Base-by-base conservation (phyloP, 805 yeast genomes). In the Pichia sporocuriosa region DNA sequence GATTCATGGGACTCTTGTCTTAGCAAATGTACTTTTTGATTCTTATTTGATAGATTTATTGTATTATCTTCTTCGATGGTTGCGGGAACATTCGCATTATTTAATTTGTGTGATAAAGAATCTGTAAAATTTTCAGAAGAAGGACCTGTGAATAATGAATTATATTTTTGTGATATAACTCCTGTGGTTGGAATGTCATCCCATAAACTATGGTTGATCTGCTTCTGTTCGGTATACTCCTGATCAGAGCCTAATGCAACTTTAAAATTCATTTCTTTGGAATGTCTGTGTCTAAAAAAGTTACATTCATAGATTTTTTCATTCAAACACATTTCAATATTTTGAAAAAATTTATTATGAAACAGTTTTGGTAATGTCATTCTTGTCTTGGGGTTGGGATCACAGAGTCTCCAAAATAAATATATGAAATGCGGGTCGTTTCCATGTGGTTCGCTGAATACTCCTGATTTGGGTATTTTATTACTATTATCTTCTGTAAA, bases 371-470 rank as follows among this genome's bases (percentile, higher is more conserved):
- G 67, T 47, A 84, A 52, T 15, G 72, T 67, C 55, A 77, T 77
- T 47, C 94, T 67, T 7, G 73, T 66, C 2, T 52, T 54, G 0
- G 72, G 66, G 20, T 75, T 64, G 4, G 87, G 86, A 53, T 83
- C 88, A 51, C 82, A 75, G 39, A 84, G 60, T 57, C 83, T 74
- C 87, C 89, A 82, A 8, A 85, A 54, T 8, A 56, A 31, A 29
- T 57, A 48, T 7, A 53, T 45, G 13, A 54, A 41, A 22, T 39
- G 41, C 10, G 40, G 36, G 6, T 49, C 44, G 29, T 46, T 37
- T 1, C 53, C 55, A 35, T 56, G 51, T 8, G 49, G 42, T n/a
- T 47, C 46, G 7, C 57, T 43, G 30, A 49, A 50, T 13, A 79
- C 6, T 70, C 63, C 53, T 2, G 19, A 30, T n/a, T 42, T 35